Base-by-base conservation (phyloP, 2,329 filamentous ascomycete species). In the Fusarium ramigenum region DNA sequence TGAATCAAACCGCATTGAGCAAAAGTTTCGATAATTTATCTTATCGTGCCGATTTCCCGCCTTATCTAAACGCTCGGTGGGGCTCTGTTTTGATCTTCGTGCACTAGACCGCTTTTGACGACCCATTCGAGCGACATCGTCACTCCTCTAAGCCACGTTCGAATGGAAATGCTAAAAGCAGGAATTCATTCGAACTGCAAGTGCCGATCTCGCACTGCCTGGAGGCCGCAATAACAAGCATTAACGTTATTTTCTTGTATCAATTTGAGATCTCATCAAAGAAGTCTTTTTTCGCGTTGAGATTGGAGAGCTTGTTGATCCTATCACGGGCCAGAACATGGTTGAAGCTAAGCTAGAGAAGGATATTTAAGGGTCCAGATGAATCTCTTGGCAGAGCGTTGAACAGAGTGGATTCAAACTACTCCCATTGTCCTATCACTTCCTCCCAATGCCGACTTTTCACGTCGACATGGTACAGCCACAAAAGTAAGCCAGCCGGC, bases 81-180 rank as follows among this genome's bases (percentile, higher is more conserved):
- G 34, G 23, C 1, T 2, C 1, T n/a, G 12, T 18, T 25, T 34
- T 28, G 42, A 60, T 49, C 37, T 44, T 8, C 25, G 7, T 12
- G 14, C 5, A 40, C n/a, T 42, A 42, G 37, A 54, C 65, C 21
- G 4, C 19, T 25, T 68, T 9, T 7, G 39, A 59, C 39, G 21
- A 18, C 7, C 56, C 25, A 39, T 68, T 68, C 63, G 64, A 68
- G 39, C 18, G 19, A 23, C 16, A 40, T 60, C 43, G 52, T 66
- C 62, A 52, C 44, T 25, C 5, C 21, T 50, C 63, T 50, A 46
- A 67, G 64, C 64, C 64, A 67, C 64, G n/a, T 34, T 61, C 53
- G 34, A 46, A 52, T 36, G 30, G 18, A 40, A n/a, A 40, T 25
- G 21, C 53, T 36, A n/a, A 9, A 44, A 40, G 19, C 8, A 34